Evolutionary conservation across 345 rosid species (phyloP), one percentile per base, ranked within the genome.

Genomic region (Populus alba): DNA sequence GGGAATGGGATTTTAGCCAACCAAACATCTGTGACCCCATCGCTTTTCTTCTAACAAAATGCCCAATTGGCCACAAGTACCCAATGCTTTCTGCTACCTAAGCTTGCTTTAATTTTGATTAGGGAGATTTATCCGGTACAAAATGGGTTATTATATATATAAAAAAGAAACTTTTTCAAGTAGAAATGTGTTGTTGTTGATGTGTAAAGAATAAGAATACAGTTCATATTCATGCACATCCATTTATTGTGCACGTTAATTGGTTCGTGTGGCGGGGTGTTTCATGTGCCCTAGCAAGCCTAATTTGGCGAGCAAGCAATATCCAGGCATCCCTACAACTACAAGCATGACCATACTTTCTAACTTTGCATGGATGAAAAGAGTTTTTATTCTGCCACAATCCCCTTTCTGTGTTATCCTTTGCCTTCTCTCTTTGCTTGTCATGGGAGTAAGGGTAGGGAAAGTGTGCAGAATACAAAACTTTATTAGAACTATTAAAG

Each of bases 1-100:
- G 81, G 81, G 80, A 78, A 78, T 77, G 43, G 39, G 75, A 73
- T 43, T 72, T 76, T 62, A 47, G 65, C 80, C 79, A 77, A 62
- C 75, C 77, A 69, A 74, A 77, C 76, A 77, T 3, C 4, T 8
- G 5, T 73, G 23, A 8, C 33, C 66, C 62, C 39, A 33, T 33
- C 11, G 1, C 17, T n/a, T 57, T 57, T 57, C 63, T 57, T 57
- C 9, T 0, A 7, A 67, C 17, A 2, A 51, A 66, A 74, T 18
- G 0, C 6, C 75, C 66, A 6, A 6, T 72, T 53, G 43, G 27
- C 20, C 10, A 4, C 2, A 5, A 18, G 57, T 17, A 51, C 43
- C 39, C 37, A 3, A 43, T 43, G 37, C 25, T 25, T 69, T 72
- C 27, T 33, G 65, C 75, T 53, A 18, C 10, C 66, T 53, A 29